A percentile compares a stretch with the other conserved stretches of the same genome.
phyloP scores from a whole-genome alignment of 1,139 yeast genomes.

The Pneumocystis canis region DNA sequence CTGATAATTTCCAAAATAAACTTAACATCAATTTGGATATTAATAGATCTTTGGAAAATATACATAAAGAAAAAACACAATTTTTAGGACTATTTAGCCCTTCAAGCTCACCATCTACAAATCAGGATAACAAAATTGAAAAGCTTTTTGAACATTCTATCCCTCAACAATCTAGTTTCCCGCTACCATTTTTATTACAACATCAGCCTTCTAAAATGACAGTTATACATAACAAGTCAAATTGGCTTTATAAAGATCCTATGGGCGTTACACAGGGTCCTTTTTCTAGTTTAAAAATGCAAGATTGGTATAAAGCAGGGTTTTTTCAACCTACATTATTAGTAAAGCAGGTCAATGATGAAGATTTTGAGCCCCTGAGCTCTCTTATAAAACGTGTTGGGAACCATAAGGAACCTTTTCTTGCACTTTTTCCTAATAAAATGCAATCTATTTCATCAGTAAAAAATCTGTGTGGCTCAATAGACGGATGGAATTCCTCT shows the following conservation, averaged over 20 bases:
- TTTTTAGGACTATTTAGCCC: slow-evolving; percentile 2
- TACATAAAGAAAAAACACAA: background rate
- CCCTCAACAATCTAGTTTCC: background rate
- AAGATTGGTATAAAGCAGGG: slow-evolving; percentile 54
- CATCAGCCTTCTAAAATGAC: slow-evolving; percentile 10
- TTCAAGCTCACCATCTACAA: background rate
- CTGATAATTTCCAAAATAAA: background rate
- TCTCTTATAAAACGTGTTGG: slow-evolving; percentile 27
- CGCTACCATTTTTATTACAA: slow-evolving; percentile 1
- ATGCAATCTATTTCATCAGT: slow-evolving; percentile 1
- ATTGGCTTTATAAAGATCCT: slow-evolving; percentile 63
- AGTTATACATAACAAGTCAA: slow-evolving; percentile 10
- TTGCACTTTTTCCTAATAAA: slow-evolving; percentile 35
- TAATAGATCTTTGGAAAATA: background rate
- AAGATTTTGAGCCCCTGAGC: slow-evolving; percentile 23
- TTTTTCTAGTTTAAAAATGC: slow-evolving; percentile 61
- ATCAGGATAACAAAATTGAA: background rate
- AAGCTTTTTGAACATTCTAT: slow-evolving; percentile 3
- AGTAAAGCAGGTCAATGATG: slow-evolving; percentile 37
- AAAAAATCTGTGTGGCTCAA: slow-evolving; percentile 1
- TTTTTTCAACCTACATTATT: slow-evolving; percentile 44
- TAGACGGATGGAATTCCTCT: background rate
- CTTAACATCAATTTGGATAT: background rate
- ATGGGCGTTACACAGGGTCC: slow-evolving; percentile 68
- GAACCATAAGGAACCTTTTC: slow-evolving; percentile 45